Percentiles rank a stretch among this genome's conserved stretches.
Conservation (phyloP, 106 monocot species). For the Dioscorea alata region DNA sequence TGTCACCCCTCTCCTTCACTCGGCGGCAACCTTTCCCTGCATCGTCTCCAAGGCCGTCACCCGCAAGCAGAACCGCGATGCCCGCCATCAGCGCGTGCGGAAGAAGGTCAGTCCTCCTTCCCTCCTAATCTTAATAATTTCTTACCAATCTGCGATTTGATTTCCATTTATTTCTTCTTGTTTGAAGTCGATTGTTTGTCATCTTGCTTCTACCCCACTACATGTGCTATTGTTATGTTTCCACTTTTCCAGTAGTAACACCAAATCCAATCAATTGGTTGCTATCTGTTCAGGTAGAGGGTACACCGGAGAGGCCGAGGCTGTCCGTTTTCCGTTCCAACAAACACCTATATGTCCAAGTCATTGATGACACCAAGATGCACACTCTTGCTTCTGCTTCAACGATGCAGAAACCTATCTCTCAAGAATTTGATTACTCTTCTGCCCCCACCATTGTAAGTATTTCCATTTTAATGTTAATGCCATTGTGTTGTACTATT, state of each 20-base stretch:
- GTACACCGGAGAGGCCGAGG: slow-evolving; percentile 92
- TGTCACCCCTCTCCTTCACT: not conserved
- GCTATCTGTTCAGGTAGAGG: slow-evolving; percentile 55
- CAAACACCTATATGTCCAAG: slow-evolving; percentile 91
- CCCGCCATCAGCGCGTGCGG: slow-evolving; percentile 71
- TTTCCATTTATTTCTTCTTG: not conserved
- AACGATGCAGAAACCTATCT: slow-evolving; percentile 82
- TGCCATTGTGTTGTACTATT: no score
- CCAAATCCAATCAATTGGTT: not conserved
- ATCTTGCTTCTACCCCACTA: not conserved
- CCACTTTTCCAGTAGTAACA: not conserved
- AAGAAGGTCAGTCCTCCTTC: slow-evolving; percentile 78
- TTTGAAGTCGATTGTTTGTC: not conserved
- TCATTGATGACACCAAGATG: slow-evolving; percentile 92
- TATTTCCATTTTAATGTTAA: not conserved
- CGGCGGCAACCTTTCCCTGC: slow-evolving; percentile 1
- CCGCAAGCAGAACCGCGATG: slow-evolving; percentile 47
- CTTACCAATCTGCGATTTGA: no score
- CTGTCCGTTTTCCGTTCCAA: slow-evolving; percentile 83
- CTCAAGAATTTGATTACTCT: slow-evolving; percentile 52
- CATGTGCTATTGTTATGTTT: not conserved
- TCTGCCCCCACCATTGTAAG: slow-evolving; percentile 85
- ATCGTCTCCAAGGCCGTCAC: slow-evolving; percentile 48
- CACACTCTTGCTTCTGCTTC: slow-evolving; percentile 83
- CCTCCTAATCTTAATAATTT: not conserved